These are phyloP conservation scores for Leptographium procerum DNA, from an alignment of 2,329 filamentous ascomycete species.

Conservation along the genomic window DNA sequence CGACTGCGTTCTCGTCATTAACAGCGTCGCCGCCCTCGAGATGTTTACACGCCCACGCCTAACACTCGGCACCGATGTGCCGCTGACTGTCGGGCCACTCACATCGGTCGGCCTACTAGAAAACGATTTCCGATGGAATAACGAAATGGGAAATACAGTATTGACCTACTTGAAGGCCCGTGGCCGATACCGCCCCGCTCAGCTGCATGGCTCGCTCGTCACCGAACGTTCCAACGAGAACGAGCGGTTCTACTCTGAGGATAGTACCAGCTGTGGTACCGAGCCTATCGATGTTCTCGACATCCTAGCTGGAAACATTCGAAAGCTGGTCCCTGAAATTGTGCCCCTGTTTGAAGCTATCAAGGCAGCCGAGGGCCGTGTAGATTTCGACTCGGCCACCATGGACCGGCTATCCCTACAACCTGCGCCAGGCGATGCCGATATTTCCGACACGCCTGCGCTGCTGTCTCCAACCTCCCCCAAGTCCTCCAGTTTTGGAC, in stretches of 20 bases:
- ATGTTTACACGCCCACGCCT: slow-evolving; percentile 70
- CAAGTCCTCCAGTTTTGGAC: slow-evolving; percentile 44
- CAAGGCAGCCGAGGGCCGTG: slow-evolving; percentile 76
- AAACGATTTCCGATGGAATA: slow-evolving; percentile 31
- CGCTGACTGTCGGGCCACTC: slow-evolving; percentile 39
- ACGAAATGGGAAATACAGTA: slow-evolving; percentile 42
- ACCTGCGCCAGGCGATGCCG: slow-evolving; percentile 65
- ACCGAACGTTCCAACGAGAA: slow-evolving; percentile 48
- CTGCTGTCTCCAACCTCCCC: slow-evolving; percentile 23
- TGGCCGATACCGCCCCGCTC: slow-evolving; percentile 42
- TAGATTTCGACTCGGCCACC: slow-evolving; percentile 57
- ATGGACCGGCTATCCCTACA: slow-evolving; percentile 52
- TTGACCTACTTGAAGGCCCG: slow-evolving; percentile 48
- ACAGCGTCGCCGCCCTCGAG: slow-evolving; percentile 72
- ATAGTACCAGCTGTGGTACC: neutral
- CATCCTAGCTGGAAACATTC: slow-evolving; percentile 44
- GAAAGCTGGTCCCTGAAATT: slow-evolving; percentile 42
- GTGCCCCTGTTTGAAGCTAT: slow-evolving; percentile 66
- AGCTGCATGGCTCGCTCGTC: slow-evolving; percentile 44
- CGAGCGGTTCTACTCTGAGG: slow-evolving; percentile 43
- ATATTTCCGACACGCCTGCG: slow-evolving; percentile 34
- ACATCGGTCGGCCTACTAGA: slow-evolving; percentile 41
- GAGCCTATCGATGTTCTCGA: slow-evolving; percentile 38
- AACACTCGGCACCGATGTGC: slow-evolving; percentile 39
- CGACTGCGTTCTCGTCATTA: slow-evolving; percentile 89